Conservation (phyloP, 2,329 filamentous ascomycete species). For the Paecilomyces niveus region DNA sequence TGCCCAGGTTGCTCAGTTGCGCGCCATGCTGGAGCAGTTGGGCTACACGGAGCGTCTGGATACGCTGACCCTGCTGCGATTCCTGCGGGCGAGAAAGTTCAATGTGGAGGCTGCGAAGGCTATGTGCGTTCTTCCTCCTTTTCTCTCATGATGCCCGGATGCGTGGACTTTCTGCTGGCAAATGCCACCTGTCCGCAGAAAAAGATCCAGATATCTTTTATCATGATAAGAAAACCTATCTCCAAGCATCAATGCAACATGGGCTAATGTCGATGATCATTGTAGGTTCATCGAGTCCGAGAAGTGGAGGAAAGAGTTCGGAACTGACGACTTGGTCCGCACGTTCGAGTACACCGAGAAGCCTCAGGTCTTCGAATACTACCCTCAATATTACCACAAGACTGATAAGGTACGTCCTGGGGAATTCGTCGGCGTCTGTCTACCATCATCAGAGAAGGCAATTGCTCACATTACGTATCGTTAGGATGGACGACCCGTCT, state of each 20-base stretch:
- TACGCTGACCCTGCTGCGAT: slow-evolving; percentile 85
- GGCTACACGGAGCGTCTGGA: slow-evolving; percentile 81
- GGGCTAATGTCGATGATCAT: slow-evolving; percentile 10
- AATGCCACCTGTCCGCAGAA: background rate
- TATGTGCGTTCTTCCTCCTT: slow-evolving; percentile 59
- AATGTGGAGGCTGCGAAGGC: slow-evolving; percentile 74
- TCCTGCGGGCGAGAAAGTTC: slow-evolving; percentile 92
- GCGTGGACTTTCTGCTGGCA: background rate
- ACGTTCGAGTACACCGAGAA: slow-evolving; percentile 87
- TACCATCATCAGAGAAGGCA: background rate
- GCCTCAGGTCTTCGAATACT: slow-evolving; percentile 75
- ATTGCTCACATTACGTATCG: background rate
- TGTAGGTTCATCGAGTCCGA: slow-evolving; percentile 82
- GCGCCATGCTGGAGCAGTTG: slow-evolving; percentile 73
- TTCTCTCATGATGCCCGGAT: slow-evolving; percentile 1
- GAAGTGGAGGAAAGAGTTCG: slow-evolving; percentile 82
- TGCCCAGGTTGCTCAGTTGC: slow-evolving; percentile 80
- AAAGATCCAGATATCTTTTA: background rate
- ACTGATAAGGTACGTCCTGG: slow-evolving; percentile 42
- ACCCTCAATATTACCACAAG: slow-evolving; percentile 99
- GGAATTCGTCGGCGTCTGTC: background rate
- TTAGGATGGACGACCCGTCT: slow-evolving; percentile 90
- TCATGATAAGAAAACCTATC: background rate
- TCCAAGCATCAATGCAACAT: background rate
- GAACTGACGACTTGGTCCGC: slow-evolving; percentile 72